phyloP scores from a whole-genome alignment of 345 rosid genomes.

The Sonneratia alba region DNA sequence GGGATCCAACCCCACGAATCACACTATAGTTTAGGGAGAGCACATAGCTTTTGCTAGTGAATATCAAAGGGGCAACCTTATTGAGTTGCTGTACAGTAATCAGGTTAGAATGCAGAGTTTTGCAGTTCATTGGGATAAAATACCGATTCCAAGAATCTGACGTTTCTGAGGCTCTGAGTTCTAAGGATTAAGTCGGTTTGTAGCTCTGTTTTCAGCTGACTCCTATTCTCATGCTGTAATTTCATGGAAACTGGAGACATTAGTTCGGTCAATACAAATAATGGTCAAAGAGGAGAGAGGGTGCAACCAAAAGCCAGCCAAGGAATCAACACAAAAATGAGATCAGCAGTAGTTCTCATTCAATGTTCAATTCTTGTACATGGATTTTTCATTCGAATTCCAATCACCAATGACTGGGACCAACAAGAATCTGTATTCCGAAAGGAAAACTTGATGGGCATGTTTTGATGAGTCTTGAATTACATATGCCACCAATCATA shows the following conservation, averaged over 20 bases:
- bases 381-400: not conserved
- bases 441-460: not conserved
- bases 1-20: not conserved
- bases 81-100: too few species aligned
- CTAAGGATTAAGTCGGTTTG: not conserved
- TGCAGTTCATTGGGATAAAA: too few species aligned
- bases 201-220: not conserved
- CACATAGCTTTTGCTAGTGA: not conserved
- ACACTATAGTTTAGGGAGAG: too few species aligned
- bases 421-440: not conserved
- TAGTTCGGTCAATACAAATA: not conserved
- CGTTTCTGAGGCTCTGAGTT: too few species aligned
- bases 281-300: not conserved
- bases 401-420: not conserved
- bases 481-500: too few species aligned
- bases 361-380: not conserved
- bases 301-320: not conserved
- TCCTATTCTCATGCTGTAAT: too few species aligned
- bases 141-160: too few species aligned
- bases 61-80: not conserved
- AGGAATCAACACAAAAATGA: not conserved
- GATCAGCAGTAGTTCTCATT: not conserved
- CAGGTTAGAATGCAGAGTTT: too few species aligned
- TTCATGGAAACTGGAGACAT: not conserved
- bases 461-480: not conserved